A percentile compares a stretch with the other conserved stretches of the same genome.
These are phyloP conservation scores for Clarireedia paspali DNA, from an alignment of 2,329 filamentous ascomycete genomes.

Conservation along the genomic window DNA sequence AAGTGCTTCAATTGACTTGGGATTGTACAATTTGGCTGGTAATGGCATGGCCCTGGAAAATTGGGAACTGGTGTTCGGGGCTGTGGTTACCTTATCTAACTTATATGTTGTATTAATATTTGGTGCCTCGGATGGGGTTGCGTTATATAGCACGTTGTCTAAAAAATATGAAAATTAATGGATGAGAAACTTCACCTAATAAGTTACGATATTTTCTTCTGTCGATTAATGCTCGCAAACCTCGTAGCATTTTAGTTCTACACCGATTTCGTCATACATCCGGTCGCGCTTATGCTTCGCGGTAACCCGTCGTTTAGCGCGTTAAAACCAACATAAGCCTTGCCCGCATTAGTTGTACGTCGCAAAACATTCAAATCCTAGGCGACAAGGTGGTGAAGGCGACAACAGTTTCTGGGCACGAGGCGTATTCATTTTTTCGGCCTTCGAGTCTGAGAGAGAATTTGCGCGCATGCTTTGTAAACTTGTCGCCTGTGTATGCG, in stretches of 20 bases:
- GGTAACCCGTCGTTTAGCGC: not conserved
- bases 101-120: conserved; percentile 6
- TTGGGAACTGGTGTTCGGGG: not conserved
- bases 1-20: conserved; percentile 31
- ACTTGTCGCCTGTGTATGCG: not conserved
- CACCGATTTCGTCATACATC: too few relatives aligned
- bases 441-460: not conserved
- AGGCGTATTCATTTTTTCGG: too few relatives aligned
- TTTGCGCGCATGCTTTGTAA: not conserved
- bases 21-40: conserved; percentile 6
- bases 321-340: conserved; percentile 2
- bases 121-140: not conserved
- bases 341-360: not conserved
- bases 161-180: too few relatives aligned
- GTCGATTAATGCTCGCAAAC: too few relatives aligned
- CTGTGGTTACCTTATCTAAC: not conserved
- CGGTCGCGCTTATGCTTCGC: not conserved
- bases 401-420: too few relatives aligned
- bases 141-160: not conserved
- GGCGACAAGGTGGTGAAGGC: too few relatives aligned
- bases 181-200: too few relatives aligned
- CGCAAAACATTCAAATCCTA: not conserved
- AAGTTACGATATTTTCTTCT: too few relatives aligned
- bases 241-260: too few relatives aligned
- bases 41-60: not conserved